Conservation (phyloP, 1,284 basidiomycete genomes). For the Gymnopus androsaceus region DNA sequence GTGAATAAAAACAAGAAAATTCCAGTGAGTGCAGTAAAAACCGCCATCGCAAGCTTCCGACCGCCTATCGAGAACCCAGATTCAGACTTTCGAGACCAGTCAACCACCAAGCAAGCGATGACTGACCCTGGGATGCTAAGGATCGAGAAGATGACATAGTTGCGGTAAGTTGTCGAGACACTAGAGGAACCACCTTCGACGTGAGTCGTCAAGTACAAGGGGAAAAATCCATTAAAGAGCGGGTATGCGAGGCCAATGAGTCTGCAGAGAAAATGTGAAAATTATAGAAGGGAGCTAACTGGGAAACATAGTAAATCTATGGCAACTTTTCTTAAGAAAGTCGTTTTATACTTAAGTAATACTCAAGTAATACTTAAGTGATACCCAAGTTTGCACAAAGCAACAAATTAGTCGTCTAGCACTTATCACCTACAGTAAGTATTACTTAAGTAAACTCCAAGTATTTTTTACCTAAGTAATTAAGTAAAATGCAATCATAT, state of each 20-base stretch:
- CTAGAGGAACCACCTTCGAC: slow-evolving; percentile 33
- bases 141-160: slow-evolving; percentile 51
- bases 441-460: no score
- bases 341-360: no score
- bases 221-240: slow-evolving; percentile 55
- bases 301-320: no score
- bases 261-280: not conserved
- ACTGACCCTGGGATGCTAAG: slow-evolving; percentile 61
- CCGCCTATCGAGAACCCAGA: slow-evolving; percentile 43
- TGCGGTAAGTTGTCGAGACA: slow-evolving; percentile 43
- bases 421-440: no score
- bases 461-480: no score
- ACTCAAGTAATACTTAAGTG: no score
- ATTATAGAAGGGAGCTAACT: slow-evolving; percentile 48
- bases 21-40: slow-evolving; percentile 52
- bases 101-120: slow-evolving; percentile 55
- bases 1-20: slow-evolving; percentile 67
- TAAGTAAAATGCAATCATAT: no score
- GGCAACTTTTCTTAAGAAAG: no score
- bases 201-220: slow-evolving; percentile 49
- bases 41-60: slow-evolving; percentile 52
- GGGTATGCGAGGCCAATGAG: slow-evolving; percentile 65
- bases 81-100: slow-evolving; percentile 39
- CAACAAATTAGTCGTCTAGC: no score
- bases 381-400: no score